Evolutionary conservation across 2,329 filamentous ascomycete genomes (phyloP), one percentile per base, ranked within the genome.

Genomic region (Ceratocystis cacaofunesta): DNA sequence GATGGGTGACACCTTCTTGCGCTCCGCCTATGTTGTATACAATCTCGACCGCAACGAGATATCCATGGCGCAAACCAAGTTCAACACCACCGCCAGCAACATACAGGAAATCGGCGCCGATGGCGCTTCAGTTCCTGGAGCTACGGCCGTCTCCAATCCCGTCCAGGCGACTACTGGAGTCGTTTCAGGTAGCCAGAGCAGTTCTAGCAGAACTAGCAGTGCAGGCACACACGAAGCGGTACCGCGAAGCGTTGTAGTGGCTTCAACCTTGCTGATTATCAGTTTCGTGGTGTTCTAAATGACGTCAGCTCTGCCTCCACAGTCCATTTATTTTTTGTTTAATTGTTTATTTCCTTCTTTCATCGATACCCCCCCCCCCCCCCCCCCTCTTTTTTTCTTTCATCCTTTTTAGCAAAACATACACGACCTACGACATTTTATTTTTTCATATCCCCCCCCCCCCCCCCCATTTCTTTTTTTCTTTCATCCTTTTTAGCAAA

Each of bases 21-120:
- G 88, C 61, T 87, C 85, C 44, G 87, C 87, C 0, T 91, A 91
- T 70, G 81, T 89, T 15, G 87, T 91, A 10, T 90, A 88, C 72
- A 87, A 90, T 72, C 77, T 90, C 25, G 82, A 78, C 32, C 89
- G 88, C 73, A 85, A 89, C 72, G 79, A 87, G 74, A 85, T 90
- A 69, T 86, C 84, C 1, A 75, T 90, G 41, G 88, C 86, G 1
- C 83, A 87, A 72, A 86, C 86, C 19, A 81, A 79, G 62, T 85
- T 84, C 73, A 83, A 87, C 71, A 76, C 79, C 3, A 71, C 70
- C 0, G 61, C 64, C 4, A 61, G 76, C 4, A 78, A 78, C 61
- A 74, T 87, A 17, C 69, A 78, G 44, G 83, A 86, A 74, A 86
- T 87, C 66, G 74, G 74, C 25, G 75, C 74, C 10, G 82, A 81